phyloP scores from a whole-genome alignment of 768 basidiomycete species.

The Suillus decipiens region DNA sequence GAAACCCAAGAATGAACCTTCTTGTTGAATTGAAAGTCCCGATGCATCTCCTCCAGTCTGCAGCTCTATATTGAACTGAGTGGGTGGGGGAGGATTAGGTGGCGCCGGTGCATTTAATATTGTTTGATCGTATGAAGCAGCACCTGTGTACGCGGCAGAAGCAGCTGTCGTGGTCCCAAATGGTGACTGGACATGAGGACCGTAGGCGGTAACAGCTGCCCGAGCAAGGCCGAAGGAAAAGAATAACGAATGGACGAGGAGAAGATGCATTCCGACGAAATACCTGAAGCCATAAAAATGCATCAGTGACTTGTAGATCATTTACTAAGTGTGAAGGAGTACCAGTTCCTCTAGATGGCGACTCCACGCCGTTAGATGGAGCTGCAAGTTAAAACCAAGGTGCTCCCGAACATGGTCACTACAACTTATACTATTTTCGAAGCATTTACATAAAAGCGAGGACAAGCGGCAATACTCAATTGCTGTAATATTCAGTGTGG shows the following conservation, averaged over 20 bases:
- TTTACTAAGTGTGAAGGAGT: neutral
- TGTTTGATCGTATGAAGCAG: slow-evolving; percentile 55
- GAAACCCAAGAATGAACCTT: slow-evolving; percentile 71
- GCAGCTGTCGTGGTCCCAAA: slow-evolving; percentile 35
- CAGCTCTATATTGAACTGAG: slow-evolving; percentile 47
- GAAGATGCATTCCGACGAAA: slow-evolving; percentile 21
- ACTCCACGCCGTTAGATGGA: neutral
- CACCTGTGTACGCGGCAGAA: slow-evolving; percentile 44
- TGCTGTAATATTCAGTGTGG: too few relatives aligned
- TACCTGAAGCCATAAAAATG: neutral
- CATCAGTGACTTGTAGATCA: neutral
- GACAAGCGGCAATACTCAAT: too few relatives aligned
- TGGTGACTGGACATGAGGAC: slow-evolving; percentile 27
- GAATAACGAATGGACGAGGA: slow-evolving; percentile 28
- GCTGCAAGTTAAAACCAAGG: neutral
- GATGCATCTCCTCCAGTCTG: slow-evolving; percentile 24
- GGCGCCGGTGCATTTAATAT: slow-evolving; percentile 50
- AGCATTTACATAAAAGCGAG: slow-evolving; percentile 11
- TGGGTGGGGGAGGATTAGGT: slow-evolving; percentile 45
- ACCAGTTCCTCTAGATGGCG: slow-evolving; percentile 19
- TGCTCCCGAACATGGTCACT: neutral
- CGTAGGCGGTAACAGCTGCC: slow-evolving; percentile 24
- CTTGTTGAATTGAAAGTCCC: slow-evolving; percentile 42
- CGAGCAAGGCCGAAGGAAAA: slow-evolving; percentile 13
- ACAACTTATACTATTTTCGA: slow-evolving; percentile 15